phyloP scores from a whole-genome alignment of 257 asterid species.

The Orobanche coerulescens region DNA sequence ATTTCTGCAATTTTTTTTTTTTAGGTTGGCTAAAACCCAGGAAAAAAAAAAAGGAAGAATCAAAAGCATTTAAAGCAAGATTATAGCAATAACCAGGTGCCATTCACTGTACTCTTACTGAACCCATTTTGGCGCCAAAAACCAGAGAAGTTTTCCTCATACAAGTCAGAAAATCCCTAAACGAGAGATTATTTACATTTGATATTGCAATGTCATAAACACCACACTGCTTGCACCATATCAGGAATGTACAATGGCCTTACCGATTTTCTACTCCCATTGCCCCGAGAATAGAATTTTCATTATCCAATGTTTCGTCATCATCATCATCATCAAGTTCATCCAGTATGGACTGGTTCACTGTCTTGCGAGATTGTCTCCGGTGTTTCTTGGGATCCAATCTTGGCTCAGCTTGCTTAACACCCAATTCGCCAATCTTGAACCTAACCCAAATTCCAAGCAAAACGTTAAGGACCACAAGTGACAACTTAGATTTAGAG shows the following conservation, averaged over 20 bases:
- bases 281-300: conserved; percentile 38
- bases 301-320: conserved; percentile 34
- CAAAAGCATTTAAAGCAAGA: neutral
- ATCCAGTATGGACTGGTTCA: conserved; percentile 69
- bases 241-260: conserved; percentile 7
- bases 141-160: neutral
- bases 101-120: neutral
- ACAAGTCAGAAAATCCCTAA: neutral
- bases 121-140: neutral
- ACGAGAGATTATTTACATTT: conserved; percentile 18
- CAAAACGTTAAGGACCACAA: neutral
- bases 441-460: conserved; percentile 34
- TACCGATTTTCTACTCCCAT: conserved; percentile 31
- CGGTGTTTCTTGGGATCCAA: conserved; percentile 81
- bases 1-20: neutral
- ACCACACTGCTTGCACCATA: neutral
- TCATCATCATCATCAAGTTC: conserved; percentile 49
- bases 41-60: neutral
- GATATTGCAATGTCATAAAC: neutral
- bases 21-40: neutral
- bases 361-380: conserved; percentile 81
- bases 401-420: conserved; percentile 83
- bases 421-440: conserved; percentile 73
- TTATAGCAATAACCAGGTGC: neutral
- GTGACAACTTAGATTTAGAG: neutral